Evolutionary conservation across 371 early-diverging fungal species (phyloP), one percentile per base, ranked within the genome.

Genomic region (Rhizomucor miehei): DNA sequence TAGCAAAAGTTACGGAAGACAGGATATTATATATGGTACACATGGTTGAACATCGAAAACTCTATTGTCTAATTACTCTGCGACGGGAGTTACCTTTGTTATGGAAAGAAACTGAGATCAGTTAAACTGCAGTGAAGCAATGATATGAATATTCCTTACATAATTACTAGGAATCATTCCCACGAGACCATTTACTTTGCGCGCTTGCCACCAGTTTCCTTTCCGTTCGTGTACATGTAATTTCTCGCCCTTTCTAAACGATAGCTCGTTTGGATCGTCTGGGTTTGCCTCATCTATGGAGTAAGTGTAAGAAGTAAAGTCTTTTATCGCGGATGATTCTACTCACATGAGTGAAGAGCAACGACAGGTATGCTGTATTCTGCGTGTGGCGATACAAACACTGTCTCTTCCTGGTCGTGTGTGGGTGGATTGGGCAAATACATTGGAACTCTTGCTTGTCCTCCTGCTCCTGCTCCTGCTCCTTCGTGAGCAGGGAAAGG

Each of bases 161-260:
- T 92, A 97, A 75, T 97, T 97, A 68, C 88, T 87, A n/a, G 97
- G 97, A 8, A 88, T 92, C 73, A 97, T 92, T 45, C 97, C 97
- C 12, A 88, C 63, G 1, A 75, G 62, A 13, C 94, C 94, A 66
- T 92, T 84, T 36, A 80, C 70, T 61, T 87, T 86, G 55, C 86
- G 84, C 44, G 91, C 95, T 69, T 94, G 90, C 97, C 97, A 96
- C 97, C 97, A 96, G 59, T 89, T 90, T 52, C 97, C 97, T 71
- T 86, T 84, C 65, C 82, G 90, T 65, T 93, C 92, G 29, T 90
- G 74, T 29, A 97, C 81, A 45, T 91, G 87, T 59, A 97, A 63
- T 1, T 82, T 56, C 51, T 95, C 94, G 50, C 90, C 92, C 75
- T 94, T 94, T 14, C 57, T 60, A 71, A 95, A 93, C 1, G 89